phyloP scores from a whole-genome alignment of 1,284 basidiomycete species.

The Amylostereum areolatum region DNA sequence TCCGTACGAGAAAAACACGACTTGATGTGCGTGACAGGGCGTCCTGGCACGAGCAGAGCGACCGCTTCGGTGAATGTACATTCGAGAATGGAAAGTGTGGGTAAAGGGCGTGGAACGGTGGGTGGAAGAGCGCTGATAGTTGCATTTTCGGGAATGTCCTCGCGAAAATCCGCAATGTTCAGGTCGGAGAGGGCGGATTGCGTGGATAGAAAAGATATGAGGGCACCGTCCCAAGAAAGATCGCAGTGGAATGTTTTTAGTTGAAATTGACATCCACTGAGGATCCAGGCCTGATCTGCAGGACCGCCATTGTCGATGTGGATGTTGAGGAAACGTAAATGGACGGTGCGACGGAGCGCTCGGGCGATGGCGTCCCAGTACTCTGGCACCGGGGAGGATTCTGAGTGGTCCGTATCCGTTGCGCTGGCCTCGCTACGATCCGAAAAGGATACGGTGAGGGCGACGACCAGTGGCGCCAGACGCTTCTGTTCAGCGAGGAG shows the following conservation, averaged over 20 bases:
- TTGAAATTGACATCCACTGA: constrained; percentile 40
- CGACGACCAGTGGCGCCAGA: constrained; percentile 43
- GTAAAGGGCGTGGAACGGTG: constrained; percentile 32
- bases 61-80: constrained; percentile 64
- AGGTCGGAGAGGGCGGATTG: constrained; percentile 49
- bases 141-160: constrained; percentile 17
- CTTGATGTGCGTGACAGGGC: constrained; percentile 55
- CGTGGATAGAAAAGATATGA: constrained; percentile 46
- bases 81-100: constrained; percentile 46
- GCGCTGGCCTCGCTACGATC: constrained; percentile 12
- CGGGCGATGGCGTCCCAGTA: constrained; percentile 46
- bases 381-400: constrained; percentile 22
- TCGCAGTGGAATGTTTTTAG: constrained; percentile 58
- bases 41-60: constrained; percentile 42
- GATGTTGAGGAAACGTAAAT: constrained; percentile 47
- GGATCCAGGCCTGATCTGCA: constrained; percentile 45
- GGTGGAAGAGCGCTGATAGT: constrained; percentile 13
- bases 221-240: constrained; percentile 52
- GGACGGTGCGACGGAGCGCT: constrained; percentile 38
- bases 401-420: constrained; percentile 2
- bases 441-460: constrained; percentile 40
- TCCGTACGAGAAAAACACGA: constrained; percentile 60
- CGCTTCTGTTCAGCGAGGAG: constrained; percentile 39
- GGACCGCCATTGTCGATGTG: constrained; percentile 37
- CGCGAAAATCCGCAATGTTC: constrained; percentile 51